Evolutionary conservation across 2,329 filamentous ascomycete genomes (phyloP).

Genomic region (Capronia americana): DNA sequence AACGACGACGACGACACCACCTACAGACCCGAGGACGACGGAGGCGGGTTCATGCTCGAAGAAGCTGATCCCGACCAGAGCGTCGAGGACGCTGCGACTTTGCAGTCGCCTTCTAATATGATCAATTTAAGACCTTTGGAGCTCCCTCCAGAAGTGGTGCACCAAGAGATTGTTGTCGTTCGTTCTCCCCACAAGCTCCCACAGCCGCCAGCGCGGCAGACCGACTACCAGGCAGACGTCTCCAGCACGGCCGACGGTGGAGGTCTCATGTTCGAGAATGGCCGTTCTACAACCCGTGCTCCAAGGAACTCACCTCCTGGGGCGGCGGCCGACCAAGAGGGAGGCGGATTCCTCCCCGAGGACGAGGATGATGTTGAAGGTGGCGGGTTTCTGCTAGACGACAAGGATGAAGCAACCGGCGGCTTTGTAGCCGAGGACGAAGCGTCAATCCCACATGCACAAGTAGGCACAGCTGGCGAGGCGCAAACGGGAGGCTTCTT

Average conservation of each 20-base stretch:
- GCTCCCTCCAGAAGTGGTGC: conserved; percentile 32
- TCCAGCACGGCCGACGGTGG: neutral
- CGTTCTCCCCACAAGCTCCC: conserved; percentile 33
- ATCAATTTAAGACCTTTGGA: conserved; percentile 22
- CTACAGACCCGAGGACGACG: conserved; percentile 40
- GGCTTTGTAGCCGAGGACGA: conserved; percentile 26
- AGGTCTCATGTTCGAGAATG: neutral
- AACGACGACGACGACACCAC: conserved; percentile 48
- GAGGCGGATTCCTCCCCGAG: conserved; percentile 53
- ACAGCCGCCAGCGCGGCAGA: neutral
- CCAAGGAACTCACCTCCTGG: neutral
- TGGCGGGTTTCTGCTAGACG: conserved; percentile 37
- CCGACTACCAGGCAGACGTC: neutral
- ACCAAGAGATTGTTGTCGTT: conserved; percentile 33
- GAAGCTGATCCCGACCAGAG: conserved; percentile 21
- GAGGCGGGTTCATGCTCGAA: conserved; percentile 51
- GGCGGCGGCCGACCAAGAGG: conserved; percentile 38
- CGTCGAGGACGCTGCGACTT: conserved; percentile 1
- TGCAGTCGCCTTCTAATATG: conserved; percentile 3
- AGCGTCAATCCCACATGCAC: neutral
- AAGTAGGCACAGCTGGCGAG: neutral
- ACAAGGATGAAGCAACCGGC: conserved; percentile 26
- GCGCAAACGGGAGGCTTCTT: neutral
- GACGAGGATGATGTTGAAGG: conserved; percentile 31
- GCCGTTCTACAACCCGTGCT: neutral